Conservation (phyloP, 2,329 filamentous ascomycete genomes). For the Berkeleyomyces basicola region DNA sequence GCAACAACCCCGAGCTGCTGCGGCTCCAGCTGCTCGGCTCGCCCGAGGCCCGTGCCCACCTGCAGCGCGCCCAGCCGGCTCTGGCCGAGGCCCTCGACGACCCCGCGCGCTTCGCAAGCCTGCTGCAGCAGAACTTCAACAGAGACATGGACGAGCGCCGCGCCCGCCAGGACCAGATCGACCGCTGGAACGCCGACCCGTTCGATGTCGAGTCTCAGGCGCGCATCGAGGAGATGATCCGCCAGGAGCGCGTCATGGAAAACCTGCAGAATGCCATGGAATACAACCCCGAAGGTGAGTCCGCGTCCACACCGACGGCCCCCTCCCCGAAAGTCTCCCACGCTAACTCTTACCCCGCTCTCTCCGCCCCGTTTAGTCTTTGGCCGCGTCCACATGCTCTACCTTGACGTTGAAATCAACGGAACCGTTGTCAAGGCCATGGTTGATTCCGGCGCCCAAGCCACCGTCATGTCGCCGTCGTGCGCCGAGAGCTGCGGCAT, state of each 20-base stretch:
- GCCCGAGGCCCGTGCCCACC: slow-evolving; percentile 51
- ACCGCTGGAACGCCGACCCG: slow-evolving; percentile 76
- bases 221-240: slow-evolving; percentile 93
- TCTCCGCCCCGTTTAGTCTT: slow-evolving; percentile 45
- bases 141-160: slow-evolving; percentile 55
- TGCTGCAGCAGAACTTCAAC: slow-evolving; percentile 50
- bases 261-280: slow-evolving; percentile 95
- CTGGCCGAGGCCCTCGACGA: slow-evolving; percentile 63
- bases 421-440: slow-evolving; percentile 83
- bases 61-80: slow-evolving; percentile 57
- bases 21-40: slow-evolving; percentile 71
- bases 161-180: slow-evolving; percentile 69
- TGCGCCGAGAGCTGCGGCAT: slow-evolving; percentile 88
- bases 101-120: slow-evolving; percentile 55
- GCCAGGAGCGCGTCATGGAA: slow-evolving; percentile 83
- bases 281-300: slow-evolving; percentile 84
- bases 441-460: slow-evolving; percentile 92
- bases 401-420: slow-evolving; percentile 91
- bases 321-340: neutral
- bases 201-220: slow-evolving; percentile 85
- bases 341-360: neutral
- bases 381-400: slow-evolving; percentile 87
- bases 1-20: slow-evolving; percentile 61
- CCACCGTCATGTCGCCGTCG: slow-evolving; percentile 93
- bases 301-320: neutral